Evolutionary conservation across 805 yeast species (phyloP).

Genomic region (Candida manassasensis): DNA sequence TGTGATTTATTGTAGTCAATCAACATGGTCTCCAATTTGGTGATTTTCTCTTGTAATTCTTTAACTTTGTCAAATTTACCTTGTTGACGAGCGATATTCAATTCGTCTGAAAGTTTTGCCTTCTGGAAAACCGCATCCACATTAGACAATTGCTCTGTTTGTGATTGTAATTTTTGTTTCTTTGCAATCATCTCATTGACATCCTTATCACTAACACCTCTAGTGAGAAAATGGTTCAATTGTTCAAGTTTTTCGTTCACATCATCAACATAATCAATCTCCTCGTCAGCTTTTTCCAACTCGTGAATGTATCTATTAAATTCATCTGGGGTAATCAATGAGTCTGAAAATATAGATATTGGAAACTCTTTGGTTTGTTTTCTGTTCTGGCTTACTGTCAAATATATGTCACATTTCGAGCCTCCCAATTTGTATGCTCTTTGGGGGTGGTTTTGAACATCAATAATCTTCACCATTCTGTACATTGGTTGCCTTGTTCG

Average conservation of each 20-base stretch:
- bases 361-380: slow-evolving; percentile 69
- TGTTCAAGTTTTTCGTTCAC: slow-evolving; percentile 61
- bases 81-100: slow-evolving; percentile 68
- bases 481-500: slow-evolving; percentile 62
- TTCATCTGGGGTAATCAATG: slow-evolving; percentile 65
- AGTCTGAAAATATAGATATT: slow-evolving; percentile 76
- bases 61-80: slow-evolving; percentile 32
- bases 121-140: slow-evolving; percentile 71
- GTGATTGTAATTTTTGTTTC: slow-evolving; percentile 51
- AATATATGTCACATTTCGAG: slow-evolving; percentile 44
- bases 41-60: slow-evolving; percentile 32
- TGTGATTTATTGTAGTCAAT: slow-evolving; percentile 27
- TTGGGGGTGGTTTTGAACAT: slow-evolving; percentile 43
- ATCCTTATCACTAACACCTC: slow-evolving; percentile 65
- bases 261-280: slow-evolving; percentile 59
- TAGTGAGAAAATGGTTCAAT: slow-evolving; percentile 57
- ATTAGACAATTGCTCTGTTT: slow-evolving; percentile 14
- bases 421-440: slow-evolving; percentile 40
- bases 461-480: slow-evolving; percentile 78
- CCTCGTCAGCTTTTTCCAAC: slow-evolving; percentile 51
- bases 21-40: slow-evolving; percentile 44
- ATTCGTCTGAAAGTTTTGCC: slow-evolving; percentile 64
- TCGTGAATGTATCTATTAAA: slow-evolving; percentile 64
- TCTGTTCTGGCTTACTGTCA: slow-evolving; percentile 78
- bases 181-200: slow-evolving; percentile 73